Evolutionary conservation across 2,329 filamentous ascomycete species (phyloP).

Genomic region (Salinomyces thailandicus): DNA sequence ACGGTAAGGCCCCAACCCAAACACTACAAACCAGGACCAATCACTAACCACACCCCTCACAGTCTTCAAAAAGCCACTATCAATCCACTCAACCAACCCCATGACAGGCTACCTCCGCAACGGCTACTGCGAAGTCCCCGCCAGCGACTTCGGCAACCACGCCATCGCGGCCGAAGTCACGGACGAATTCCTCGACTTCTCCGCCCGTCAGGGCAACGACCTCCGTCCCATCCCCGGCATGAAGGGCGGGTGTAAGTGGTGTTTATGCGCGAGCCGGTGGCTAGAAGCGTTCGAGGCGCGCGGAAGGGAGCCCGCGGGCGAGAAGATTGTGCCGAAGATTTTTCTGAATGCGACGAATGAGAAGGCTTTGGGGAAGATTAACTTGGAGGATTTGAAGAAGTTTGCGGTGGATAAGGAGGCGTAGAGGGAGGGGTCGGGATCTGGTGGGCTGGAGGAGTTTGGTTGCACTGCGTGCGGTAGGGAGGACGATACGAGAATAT

Average conservation of each 20-base stretch:
- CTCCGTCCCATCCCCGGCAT: slow-evolving; percentile 43
- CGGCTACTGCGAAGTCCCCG: slow-evolving; percentile 49
- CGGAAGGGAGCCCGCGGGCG: slow-evolving; percentile 31
- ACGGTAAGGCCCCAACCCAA: slow-evolving; percentile 12
- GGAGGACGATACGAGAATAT: no score
- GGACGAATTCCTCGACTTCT: slow-evolving; percentile 53
- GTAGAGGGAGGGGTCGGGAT: no score
- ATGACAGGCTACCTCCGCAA: slow-evolving; percentile 52
- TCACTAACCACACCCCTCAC: slow-evolving; percentile 1
- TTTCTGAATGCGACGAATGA: slow-evolving; percentile 44
- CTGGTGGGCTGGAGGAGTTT: no score
- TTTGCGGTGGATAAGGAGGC: slow-evolving; percentile 37
- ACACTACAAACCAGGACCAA: neutral
- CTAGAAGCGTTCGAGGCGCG: slow-evolving; percentile 47
- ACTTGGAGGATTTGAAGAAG: slow-evolving; percentile 39
- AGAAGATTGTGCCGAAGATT: slow-evolving; percentile 39
- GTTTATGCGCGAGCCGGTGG: slow-evolving; percentile 50
- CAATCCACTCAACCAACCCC: slow-evolving; percentile 47
- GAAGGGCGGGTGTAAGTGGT: slow-evolving; percentile 50
- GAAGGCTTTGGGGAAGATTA: slow-evolving; percentile 39
- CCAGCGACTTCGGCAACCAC: slow-evolving; percentile 49
- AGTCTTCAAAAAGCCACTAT: slow-evolving; percentile 51
- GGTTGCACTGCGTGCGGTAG: no score
- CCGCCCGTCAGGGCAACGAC: slow-evolving; percentile 49
- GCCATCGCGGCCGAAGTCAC: slow-evolving; percentile 48